Evolutionary conservation across 2,329 filamentous ascomycete species (phyloP).

Genomic region (Bipolaris victoriae): DNA sequence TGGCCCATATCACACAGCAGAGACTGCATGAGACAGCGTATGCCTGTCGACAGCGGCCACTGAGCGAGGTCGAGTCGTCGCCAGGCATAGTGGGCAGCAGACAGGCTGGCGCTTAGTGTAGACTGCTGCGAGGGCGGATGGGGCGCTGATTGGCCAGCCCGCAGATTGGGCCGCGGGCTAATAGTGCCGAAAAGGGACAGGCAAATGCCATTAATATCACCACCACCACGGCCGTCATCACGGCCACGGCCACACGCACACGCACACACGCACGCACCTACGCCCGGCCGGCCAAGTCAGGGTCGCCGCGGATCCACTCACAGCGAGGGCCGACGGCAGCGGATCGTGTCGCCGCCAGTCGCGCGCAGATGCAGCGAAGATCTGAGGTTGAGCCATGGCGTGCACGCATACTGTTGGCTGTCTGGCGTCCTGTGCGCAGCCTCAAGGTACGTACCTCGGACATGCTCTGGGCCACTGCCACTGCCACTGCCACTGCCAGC

Average conservation of each 20-base stretch:
- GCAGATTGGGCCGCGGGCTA: slow-evolving; percentile 26
- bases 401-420: slow-evolving; percentile 21
- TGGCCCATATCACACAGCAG: slow-evolving; percentile 36
- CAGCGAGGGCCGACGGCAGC: slow-evolving; percentile 28
- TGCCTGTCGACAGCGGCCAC: slow-evolving; percentile 35
- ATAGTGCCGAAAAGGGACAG: slow-evolving; percentile 32
- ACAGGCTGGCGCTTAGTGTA: slow-evolving; percentile 45
- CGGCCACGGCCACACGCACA: too few species aligned
- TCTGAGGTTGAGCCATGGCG: slow-evolving; percentile 33
- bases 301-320: slow-evolving; percentile 17
- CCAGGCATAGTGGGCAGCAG: slow-evolving; percentile 34
- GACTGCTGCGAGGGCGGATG: slow-evolving; percentile 35
- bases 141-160: slow-evolving; percentile 38
- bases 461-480: neutral
- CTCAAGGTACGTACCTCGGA: slow-evolving; percentile 17
- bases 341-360: slow-evolving; percentile 31
- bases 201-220: slow-evolving; percentile 45
- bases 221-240: slow-evolving; percentile 14
- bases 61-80: slow-evolving; percentile 32
- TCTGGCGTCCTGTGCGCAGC: neutral
- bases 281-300: slow-evolving; percentile 20
- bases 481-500: neutral
- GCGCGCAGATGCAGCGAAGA: slow-evolving; percentile 31
- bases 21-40: slow-evolving; percentile 44
- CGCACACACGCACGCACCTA: too few species aligned